Evolutionary conservation across 2,329 filamentous ascomycete species (phyloP).

Genomic region (Raffaelea arxii): DNA sequence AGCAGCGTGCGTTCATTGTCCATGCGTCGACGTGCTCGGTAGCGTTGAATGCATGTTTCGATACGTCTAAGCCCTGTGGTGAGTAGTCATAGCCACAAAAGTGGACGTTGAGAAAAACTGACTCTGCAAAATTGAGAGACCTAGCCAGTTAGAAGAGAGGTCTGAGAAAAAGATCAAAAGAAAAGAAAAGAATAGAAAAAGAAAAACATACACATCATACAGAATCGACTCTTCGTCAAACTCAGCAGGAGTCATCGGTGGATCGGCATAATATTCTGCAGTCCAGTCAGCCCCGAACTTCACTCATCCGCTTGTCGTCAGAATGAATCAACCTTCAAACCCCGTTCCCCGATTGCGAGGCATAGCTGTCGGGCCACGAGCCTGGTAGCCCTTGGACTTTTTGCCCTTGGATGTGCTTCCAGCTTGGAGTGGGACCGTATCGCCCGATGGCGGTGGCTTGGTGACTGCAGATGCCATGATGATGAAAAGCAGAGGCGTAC

Average conservation of each 20-base stretch:
- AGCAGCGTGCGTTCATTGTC: slow-evolving; percentile 49
- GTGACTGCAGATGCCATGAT: too few species aligned
- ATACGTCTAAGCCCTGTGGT: slow-evolving; percentile 50
- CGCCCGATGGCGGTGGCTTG: neutral
- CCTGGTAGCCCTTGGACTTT: slow-evolving; percentile 26
- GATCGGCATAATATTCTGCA: slow-evolving; percentile 65
- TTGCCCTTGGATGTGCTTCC: slow-evolving; percentile 23
- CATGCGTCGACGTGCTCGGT: slow-evolving; percentile 66
- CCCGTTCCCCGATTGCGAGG: slow-evolving; percentile 45
- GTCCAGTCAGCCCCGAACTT: neutral
- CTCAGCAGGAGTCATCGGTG: slow-evolving; percentile 64
- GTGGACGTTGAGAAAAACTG: too few species aligned
- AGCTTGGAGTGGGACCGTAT: slow-evolving; percentile 2
- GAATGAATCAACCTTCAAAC: slow-evolving; percentile 47
- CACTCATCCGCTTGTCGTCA: neutral
- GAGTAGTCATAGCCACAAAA: neutral
- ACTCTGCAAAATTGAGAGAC: too few species aligned
- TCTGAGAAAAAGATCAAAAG: too few species aligned
- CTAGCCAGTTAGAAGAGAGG: too few species aligned
- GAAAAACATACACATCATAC: slow-evolving; percentile 50
- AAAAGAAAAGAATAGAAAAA: too few species aligned
- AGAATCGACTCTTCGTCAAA: slow-evolving; percentile 53
- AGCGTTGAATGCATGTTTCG: slow-evolving; percentile 76
- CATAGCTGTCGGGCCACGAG: slow-evolving; percentile 29
- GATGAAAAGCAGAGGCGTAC: too few species aligned